These are phyloP conservation scores for Circinella umbellata DNA, from an alignment of 371 early-diverging fungal genomes.

Conservation along the genomic window DNA sequence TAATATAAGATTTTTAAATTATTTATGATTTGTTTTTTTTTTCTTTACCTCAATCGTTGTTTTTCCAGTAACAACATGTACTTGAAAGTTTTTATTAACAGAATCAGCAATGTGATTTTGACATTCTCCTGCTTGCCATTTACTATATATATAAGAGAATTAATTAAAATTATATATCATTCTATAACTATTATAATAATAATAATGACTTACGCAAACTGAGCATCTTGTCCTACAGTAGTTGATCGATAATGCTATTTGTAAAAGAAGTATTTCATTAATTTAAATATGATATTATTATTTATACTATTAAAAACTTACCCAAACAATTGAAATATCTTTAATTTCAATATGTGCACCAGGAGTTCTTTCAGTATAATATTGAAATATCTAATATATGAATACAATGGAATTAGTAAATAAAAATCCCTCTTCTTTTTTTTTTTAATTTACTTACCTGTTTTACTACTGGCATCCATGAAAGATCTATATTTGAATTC, in stretches of 20 bases:
- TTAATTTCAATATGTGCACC: slow-evolving; percentile 88
- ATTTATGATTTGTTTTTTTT: too few species aligned
- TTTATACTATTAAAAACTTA: slow-evolving; percentile 13
- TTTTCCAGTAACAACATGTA: slow-evolving; percentile 89
- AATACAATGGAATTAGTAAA: slow-evolving; percentile 37
- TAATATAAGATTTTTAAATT: background rate
- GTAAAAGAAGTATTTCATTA: background rate
- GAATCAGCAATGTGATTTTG: slow-evolving; percentile 88
- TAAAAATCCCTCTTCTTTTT: slow-evolving; percentile 40
- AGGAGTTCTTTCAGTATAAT: slow-evolving; percentile 91
- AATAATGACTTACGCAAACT: slow-evolving; percentile 53
- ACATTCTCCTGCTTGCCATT: slow-evolving; percentile 87
- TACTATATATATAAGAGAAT: slow-evolving; percentile 39
- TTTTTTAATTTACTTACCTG: slow-evolving; percentile 47
- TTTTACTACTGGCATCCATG: slow-evolving; percentile 85
- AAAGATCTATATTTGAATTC: slow-evolving; percentile 76
- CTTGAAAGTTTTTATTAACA: slow-evolving; percentile 82
- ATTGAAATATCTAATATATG: slow-evolving; percentile 87
- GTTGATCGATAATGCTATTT: slow-evolving; percentile 74
- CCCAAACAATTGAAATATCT: slow-evolving; percentile 83
- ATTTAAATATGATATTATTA: too few species aligned
- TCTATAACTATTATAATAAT: too few species aligned
- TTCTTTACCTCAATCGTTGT: slow-evolving; percentile 86
- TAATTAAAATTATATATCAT: too few species aligned
- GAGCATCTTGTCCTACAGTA: slow-evolving; percentile 80